A percentile compares a stretch with the other conserved stretches of the same genome.
Evolutionary conservation across 805 yeast genomes (phyloP).

Genomic region (Pichia cephalocereana): DNA sequence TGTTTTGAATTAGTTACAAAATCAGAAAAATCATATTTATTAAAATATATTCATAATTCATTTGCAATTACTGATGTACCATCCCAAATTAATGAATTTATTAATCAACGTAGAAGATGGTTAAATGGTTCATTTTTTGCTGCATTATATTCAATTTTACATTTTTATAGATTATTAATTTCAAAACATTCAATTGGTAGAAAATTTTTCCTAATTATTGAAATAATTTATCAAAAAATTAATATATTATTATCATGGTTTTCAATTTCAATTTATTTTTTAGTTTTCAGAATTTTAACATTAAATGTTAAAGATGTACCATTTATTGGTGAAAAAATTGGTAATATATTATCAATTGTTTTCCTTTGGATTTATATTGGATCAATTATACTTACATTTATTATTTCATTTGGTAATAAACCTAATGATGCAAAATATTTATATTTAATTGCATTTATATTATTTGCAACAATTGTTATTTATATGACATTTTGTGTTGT

Average conservation of each 20-base stretch:
- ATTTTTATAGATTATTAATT: conserved; percentile 62
- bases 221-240: conserved; percentile 68
- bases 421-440: conserved; percentile 80
- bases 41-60: conserved; percentile 78
- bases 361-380: conserved; percentile 82
- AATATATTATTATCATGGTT: conserved; percentile 82
- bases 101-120: conserved; percentile 93
- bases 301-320: conserved; percentile 50
- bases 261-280: conserved; percentile 75
- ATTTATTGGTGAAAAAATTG: conserved; percentile 41
- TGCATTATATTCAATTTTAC: conserved; percentile 74
- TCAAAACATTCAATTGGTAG: conserved; percentile 66
- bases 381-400: conserved; percentile 70
- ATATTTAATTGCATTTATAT: conserved; percentile 57
- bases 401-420: conserved; percentile 85
- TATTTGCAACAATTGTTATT: conserved; percentile 78
- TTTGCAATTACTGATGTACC: conserved; percentile 96
- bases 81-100: conserved; percentile 74
- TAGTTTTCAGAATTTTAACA: conserved; percentile 82
- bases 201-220: conserved; percentile 62
- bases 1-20: conserved; percentile 94
- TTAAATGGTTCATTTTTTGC: conserved; percentile 95
- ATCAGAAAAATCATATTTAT: conserved; percentile 55
- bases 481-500: conserved; percentile 77
- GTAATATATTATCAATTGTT: conserved; percentile 64